Conservation (phyloP, 2,329 filamentous ascomycete genomes). For the Tolypocladium ovalisporum region DNA sequence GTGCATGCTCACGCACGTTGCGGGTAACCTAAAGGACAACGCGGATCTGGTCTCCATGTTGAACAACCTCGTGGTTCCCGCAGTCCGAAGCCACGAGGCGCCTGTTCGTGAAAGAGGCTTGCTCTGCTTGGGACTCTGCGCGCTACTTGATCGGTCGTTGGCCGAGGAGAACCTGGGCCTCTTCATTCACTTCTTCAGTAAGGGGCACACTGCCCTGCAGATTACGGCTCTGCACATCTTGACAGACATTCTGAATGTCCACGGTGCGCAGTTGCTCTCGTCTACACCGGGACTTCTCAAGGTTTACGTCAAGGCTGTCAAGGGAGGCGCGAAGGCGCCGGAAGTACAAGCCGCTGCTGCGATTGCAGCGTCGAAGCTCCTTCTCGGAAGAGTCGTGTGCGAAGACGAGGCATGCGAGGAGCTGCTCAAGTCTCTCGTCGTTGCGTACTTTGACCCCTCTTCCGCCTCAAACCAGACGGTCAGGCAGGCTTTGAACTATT, state of each 20-base stretch:
- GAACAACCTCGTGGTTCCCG: constrained; percentile 92
- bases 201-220: constrained; percentile 82
- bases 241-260: constrained; percentile 83
- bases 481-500: constrained; percentile 81
- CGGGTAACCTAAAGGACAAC: constrained; percentile 79
- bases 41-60: constrained; percentile 92
- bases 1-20: constrained; percentile 92
- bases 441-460: constrained; percentile 83
- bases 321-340: constrained; percentile 55
- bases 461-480: constrained; percentile 72
- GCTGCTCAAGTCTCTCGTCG: constrained; percentile 72
- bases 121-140: constrained; percentile 81
- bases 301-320: constrained; percentile 74
- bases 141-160: constrained; percentile 80
- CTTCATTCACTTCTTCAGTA: constrained; percentile 92
- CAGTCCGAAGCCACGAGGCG: constrained; percentile 85
- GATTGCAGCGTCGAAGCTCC: constrained; percentile 72
- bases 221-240: constrained; percentile 85
- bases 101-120: constrained; percentile 86
- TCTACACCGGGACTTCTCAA: constrained; percentile 63
- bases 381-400: constrained; percentile 69
- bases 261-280: constrained; percentile 67
- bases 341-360: constrained; percentile 75
- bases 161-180: constrained; percentile 85
- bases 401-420: constrained; percentile 56